phyloP scores from a whole-genome alignment of 1,284 basidiomycete genomes.

The Sporisorium reilianum region DNA sequence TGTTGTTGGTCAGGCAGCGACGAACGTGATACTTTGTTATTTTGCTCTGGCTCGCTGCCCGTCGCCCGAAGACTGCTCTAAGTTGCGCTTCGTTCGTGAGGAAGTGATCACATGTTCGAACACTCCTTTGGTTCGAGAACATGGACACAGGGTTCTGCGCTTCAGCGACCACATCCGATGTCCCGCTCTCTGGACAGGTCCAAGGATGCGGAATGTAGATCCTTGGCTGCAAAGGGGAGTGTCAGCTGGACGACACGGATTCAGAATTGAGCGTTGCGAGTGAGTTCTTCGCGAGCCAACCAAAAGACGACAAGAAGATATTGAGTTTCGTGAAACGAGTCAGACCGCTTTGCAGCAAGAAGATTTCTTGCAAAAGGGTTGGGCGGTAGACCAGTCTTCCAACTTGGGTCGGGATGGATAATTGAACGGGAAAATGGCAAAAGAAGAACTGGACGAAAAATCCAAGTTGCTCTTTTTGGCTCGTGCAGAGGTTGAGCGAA shows the following conservation, averaged over 20 bases:
- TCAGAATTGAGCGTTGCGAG: too few relatives aligned
- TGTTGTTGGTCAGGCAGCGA: too few relatives aligned
- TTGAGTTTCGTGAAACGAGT: slow-evolving; percentile 24
- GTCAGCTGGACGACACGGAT: too few relatives aligned
- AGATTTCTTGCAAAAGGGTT: slow-evolving; percentile 1
- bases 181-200: not conserved
- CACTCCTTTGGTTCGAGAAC: not conserved
- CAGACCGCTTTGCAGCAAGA: slow-evolving; percentile 15
- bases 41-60: too few relatives aligned
- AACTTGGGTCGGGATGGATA: slow-evolving; percentile 19
- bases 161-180: not conserved
- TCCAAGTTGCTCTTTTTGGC: slow-evolving; percentile 2
- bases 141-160: not conserved
- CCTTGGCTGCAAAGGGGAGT: not conserved
- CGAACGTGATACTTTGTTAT: too few relatives aligned
- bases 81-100: too few relatives aligned
- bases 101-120: not conserved
- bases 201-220: not conserved
- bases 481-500: slow-evolving; percentile 4
- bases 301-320: not conserved
- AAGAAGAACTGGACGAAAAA: not conserved
- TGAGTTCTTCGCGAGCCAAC: too few relatives aligned
- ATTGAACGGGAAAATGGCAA: slow-evolving; percentile 23
- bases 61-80: too few relatives aligned
- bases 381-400: slow-evolving; percentile 7